Evolutionary conservation across 345 rosid species (phyloP), one percentile per base, ranked within the genome.

Genomic region (Aurinia saxatilis): DNA sequence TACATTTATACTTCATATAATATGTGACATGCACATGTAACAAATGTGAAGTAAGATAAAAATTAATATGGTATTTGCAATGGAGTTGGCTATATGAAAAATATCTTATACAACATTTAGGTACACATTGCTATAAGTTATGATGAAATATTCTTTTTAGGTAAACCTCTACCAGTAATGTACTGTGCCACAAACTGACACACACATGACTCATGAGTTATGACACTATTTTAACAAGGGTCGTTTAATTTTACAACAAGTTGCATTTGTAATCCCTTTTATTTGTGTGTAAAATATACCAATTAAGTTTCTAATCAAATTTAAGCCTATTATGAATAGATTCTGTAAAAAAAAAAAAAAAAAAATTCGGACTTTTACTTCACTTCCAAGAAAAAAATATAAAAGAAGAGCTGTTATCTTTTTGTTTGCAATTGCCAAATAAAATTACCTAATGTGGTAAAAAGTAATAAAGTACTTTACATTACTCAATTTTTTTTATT

Each of bases 21-120:
- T 67, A 46, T 38, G 51, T 49, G 51, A 49, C 57, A 58, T 67
- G 31, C 47, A 49, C 57, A 58, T 67, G 31, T 56, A 38, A 66
- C 33, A 50, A 57, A 10, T 29, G 35, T 18, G 45, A 37, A 56
- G 63, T 3, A 25, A 16, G 37, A 23, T 36, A 15, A 7, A 10
- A 33, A 33, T 7, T 50, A 31, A 6, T 48, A 1, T 33, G 11
- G 7, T 38, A 14, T 47, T 27, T n/a, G n/a, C n/a, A n/a, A 17
- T 14, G 11, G 31, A 37, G 6, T 38, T 27, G 36, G 12, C 16
- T 34, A 48, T 57, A 37, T 48, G 18, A 27, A 7, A 21, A n/a
- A 5, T 21, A 15, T 37, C 36, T 48, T 57, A 56, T 9, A 19
- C 9, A n/a, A 50, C 49, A 47, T 66, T 34, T 36, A 38, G 58